phyloP scores from a whole-genome alignment of 768 basidiomycete genomes.

The Pholiota microspora region DNA sequence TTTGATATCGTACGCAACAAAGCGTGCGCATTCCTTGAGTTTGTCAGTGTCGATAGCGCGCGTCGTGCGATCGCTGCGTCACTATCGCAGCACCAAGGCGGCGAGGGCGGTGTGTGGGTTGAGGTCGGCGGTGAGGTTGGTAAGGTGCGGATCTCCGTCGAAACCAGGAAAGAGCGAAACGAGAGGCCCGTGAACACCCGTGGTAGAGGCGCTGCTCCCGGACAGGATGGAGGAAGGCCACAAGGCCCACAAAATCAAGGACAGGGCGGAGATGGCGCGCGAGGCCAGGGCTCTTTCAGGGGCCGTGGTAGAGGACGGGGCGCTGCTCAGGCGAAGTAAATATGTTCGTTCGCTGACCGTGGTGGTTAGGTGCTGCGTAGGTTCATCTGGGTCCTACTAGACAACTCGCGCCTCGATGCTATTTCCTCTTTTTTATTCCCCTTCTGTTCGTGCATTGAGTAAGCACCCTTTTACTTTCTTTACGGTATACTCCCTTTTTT shows the following conservation, averaged over 20 bases:
- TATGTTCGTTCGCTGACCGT: not conserved
- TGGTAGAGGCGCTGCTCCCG: slow-evolving; percentile 37
- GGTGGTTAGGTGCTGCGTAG: not conserved
- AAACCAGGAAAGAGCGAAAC: slow-evolving; percentile 88
- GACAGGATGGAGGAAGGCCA: slow-evolving; percentile 26
- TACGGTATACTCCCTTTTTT: not conserved
- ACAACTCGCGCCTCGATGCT: not conserved
- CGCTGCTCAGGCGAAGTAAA: not conserved
- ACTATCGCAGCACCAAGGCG: slow-evolving; percentile 65
- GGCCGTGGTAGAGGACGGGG: not conserved
- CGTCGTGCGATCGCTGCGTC: slow-evolving; percentile 79
- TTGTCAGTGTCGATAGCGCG: slow-evolving; percentile 73
- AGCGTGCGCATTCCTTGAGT: slow-evolving; percentile 96
- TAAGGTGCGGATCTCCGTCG: slow-evolving; percentile 65
- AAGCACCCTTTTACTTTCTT: not conserved
- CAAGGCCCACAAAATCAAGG: slow-evolving; percentile 4
- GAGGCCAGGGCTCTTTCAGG: slow-evolving; percentile 20
- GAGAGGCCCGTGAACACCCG: slow-evolving; percentile 57
- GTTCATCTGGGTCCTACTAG: not conserved
- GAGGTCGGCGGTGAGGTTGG: slow-evolving; percentile 57
- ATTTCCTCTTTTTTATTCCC: not conserved
- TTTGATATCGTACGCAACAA: slow-evolving; percentile 85
- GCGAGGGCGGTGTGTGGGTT: slow-evolving; percentile 86
- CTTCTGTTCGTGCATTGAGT: not conserved
- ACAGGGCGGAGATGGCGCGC: slow-evolving; percentile 18